Evolutionary conservation across 2,329 filamentous ascomycete genomes (phyloP), one percentile per base, ranked within the genome.

Genomic region (Cladosporium cucumerinum): DNA sequence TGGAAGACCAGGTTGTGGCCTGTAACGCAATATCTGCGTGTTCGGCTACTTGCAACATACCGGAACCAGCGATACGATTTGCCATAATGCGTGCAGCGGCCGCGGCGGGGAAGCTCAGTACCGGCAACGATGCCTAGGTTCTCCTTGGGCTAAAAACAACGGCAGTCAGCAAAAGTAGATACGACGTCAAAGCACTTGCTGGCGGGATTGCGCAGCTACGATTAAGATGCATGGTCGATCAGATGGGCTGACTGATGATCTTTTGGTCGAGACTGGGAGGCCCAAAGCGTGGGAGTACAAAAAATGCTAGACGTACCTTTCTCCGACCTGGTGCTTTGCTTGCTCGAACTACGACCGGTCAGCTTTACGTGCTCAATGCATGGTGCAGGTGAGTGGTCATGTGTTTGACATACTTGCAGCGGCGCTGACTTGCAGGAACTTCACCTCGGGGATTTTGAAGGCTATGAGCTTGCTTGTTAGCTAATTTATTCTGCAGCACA

Each of bases 371-470:
- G 14, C 25, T 46, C 32, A 23, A 51, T 58, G 28, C 26, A 18
- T 55, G 21, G 21, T 55, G 51, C 23, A 11, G 48, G 25, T 48
- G 14, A 21, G n/a, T 21, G 21, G 30, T 21, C 55, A 58, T 21
- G 18, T 14, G 43, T 18, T 36, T n/a, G 51, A 70, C 71, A 60
- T 73, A 80, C 79, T 77, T 73, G 79, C 72, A 66, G 79, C 69
- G 67, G 78, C 66, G 72, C 87, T 87, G 71, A 93, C 87, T 69
- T 87, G 83, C 34, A 94, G 82, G 77, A 96, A 93, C 74, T 90
- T 91, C 68, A 93, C 85, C 67, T 92, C 87, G 26, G 89, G 89
- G 55, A 95, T 86, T 74, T 87, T 88, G 78, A 95, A 91, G 18
- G 86, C 82, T 83, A 60, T 57, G 28, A 34, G 25, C 6, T 32